These are phyloP conservation scores for Pterulicium gracile DNA, from an alignment of 1,284 basidiomycete species.

Conservation along the genomic window DNA sequence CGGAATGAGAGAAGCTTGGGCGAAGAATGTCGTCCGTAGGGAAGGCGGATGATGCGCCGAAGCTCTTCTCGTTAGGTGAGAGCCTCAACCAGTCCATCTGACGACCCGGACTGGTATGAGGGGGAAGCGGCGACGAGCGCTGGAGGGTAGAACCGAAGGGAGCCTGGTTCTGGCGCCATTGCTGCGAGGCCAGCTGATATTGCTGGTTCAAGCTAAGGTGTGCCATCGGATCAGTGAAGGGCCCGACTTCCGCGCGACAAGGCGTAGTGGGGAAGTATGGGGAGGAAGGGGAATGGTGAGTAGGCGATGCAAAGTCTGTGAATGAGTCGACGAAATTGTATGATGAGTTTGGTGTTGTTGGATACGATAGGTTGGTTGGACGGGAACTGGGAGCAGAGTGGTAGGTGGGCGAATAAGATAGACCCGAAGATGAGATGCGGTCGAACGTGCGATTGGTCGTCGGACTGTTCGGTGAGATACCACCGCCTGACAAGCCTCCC, in stretches of 20 bases:
- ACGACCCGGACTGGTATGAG: neutral
- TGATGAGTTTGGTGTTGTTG: neutral
- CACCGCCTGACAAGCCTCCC: slow-evolving; percentile 34
- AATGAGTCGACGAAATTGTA: neutral
- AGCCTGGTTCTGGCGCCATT: neutral
- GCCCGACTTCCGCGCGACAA: neutral
- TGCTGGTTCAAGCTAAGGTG: neutral
- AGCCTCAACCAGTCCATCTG: neutral
- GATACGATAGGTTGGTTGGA: neutral
- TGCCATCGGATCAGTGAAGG: neutral
- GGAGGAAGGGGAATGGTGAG: neutral
- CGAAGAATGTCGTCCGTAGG: neutral
- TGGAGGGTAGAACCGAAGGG: neutral
- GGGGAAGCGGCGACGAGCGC: neutral
- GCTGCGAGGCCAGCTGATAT: too few relatives aligned
- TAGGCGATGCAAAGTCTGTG: neutral
- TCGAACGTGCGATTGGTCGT: slow-evolving; percentile 23
- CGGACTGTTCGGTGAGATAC: slow-evolving; percentile 23
- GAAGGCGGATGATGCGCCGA: neutral
- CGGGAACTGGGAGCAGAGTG: neutral
- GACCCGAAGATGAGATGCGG: slow-evolving; percentile 19
- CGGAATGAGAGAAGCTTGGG: slow-evolving; percentile 16
- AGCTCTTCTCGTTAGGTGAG: neutral
- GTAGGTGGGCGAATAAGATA: slow-evolving; percentile 14
- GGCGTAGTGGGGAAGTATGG: neutral